phyloP scores from a whole-genome alignment of 148 eudicot genomes.

The Arbutus unedo region DNA sequence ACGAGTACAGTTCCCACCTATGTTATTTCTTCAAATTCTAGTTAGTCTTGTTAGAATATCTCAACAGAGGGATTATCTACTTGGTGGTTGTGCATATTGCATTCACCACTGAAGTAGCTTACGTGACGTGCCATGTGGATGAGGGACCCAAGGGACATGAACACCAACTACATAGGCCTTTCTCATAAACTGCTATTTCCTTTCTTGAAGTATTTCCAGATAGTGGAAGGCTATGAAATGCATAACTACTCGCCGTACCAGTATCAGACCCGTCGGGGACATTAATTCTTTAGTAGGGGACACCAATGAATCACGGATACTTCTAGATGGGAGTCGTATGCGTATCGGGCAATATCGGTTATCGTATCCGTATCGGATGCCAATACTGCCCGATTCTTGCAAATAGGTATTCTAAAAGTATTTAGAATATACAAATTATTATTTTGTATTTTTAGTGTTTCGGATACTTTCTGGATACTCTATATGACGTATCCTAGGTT shows the following conservation, averaged over 20 bases:
- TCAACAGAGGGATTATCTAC: background rate
- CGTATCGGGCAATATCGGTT: too few species aligned
- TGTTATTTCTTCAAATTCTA: background rate
- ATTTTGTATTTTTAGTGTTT: too few species aligned
- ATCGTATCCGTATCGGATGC: too few species aligned
- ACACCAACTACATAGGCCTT: background rate
- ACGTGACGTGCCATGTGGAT: background rate
- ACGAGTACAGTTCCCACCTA: background rate
- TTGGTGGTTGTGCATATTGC: background rate
- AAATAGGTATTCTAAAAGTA: too few species aligned
- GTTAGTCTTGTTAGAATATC: background rate
- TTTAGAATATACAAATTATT: too few species aligned
- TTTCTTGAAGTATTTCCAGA: background rate
- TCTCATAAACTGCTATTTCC: background rate
- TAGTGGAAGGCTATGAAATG: background rate
- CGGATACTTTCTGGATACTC: too few species aligned
- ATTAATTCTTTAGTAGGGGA: too few species aligned
- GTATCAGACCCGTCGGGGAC: too few species aligned
- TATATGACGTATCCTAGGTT: too few species aligned
- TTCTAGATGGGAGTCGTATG: too few species aligned
- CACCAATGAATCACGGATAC: too few species aligned
- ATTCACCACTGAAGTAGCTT: background rate
- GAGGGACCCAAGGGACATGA: background rate
- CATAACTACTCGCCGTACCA: background rate
- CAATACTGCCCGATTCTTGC: too few species aligned